These are phyloP conservation scores for Grosmannia huntii DNA, from an alignment of 2,329 filamentous ascomycete species.

Conservation along the genomic window DNA sequence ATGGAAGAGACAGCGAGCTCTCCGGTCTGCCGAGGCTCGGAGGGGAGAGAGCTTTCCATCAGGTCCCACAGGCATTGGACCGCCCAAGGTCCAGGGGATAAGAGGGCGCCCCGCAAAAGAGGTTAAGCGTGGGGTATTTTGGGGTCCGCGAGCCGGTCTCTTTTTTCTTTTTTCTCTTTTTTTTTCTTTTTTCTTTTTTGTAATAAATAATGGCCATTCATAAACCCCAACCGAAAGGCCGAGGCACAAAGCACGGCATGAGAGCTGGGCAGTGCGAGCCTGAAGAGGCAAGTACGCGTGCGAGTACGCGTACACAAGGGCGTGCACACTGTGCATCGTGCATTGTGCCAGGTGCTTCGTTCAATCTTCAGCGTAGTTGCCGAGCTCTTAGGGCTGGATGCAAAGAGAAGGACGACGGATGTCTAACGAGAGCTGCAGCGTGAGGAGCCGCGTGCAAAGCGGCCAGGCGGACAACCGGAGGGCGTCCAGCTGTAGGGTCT, in stretches of 20 bases:
- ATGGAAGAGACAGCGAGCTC: not conserved
- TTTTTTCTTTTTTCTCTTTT: not conserved
- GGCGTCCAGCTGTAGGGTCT: too few species aligned
- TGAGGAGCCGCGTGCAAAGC: not conserved
- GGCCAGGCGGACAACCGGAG: not conserved
- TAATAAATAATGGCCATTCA: not conserved
- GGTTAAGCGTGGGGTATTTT: conserved; percentile 3
- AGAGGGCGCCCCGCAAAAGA: not conserved
- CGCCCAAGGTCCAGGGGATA: not conserved
- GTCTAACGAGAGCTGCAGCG: not conserved
- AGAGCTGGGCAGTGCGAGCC: too few species aligned
- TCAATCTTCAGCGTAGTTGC: too few species aligned
- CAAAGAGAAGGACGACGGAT: not conserved
- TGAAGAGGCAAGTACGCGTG: too few species aligned
- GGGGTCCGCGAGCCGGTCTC: not conserved
- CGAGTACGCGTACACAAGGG: too few species aligned
- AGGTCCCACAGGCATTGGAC: not conserved
- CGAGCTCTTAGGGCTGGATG: too few species aligned
- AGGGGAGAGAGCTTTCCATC: not conserved
- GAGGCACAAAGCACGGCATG: conserved; percentile 6
- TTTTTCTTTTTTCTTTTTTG: too few species aligned
- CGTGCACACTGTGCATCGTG: not conserved
- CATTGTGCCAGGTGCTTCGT: not conserved
- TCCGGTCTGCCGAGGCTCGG: conserved; percentile 11
- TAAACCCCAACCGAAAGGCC: conserved; percentile 9